Evolutionary conservation across 2,329 filamentous ascomycete species (phyloP), one percentile per base, ranked within the genome.

Genomic region (Arachnopeziza araneosa): DNA sequence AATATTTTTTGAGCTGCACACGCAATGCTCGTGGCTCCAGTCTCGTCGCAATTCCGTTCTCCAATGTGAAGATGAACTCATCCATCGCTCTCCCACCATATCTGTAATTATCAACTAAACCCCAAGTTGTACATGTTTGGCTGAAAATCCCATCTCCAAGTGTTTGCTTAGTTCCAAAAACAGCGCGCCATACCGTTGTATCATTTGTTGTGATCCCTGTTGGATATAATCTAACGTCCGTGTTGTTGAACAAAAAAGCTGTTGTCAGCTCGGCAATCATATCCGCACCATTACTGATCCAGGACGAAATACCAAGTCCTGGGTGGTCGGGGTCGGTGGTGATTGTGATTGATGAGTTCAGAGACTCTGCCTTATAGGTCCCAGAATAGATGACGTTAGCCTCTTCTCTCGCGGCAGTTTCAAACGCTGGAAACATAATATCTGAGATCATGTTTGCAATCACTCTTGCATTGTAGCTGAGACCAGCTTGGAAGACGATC

Each of bases 271-370:
- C 50, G 21, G 21, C 14, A 4, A 57, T 54, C 24, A 63, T 44
- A 56, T 65, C 56, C 0, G 57, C 63, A 9, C 57, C 48, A 36
- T 63, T 65, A 9, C 50, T 58, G 24, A 56, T 55, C 30, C 49
- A 58, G 32, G 44, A 50, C 14, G 23, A 49, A 10, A 65, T 51
- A 8, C 51, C 52, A 14, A 65, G 44, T 1, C 63, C 61, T 17
- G 52, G 54, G 32, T 54, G 36, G 14, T 23, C 21, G 21, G 53
- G 22, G 23, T 60, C 49, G 6, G 54, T 58, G 8, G 48, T 49
- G 1, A 65, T 21, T 5, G 55, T 61, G 10, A 62, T 22, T 14
- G 59, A 60, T 8, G 63, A 65, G 19, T 63, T 61, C n/a, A 61
- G 23, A n/a, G 19, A 44, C 12, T 24, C 6, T 7, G 57, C 50